Conservation (phyloP, 1,284 basidiomycete genomes). For the Anthracocystis panici-leucophaei region DNA sequence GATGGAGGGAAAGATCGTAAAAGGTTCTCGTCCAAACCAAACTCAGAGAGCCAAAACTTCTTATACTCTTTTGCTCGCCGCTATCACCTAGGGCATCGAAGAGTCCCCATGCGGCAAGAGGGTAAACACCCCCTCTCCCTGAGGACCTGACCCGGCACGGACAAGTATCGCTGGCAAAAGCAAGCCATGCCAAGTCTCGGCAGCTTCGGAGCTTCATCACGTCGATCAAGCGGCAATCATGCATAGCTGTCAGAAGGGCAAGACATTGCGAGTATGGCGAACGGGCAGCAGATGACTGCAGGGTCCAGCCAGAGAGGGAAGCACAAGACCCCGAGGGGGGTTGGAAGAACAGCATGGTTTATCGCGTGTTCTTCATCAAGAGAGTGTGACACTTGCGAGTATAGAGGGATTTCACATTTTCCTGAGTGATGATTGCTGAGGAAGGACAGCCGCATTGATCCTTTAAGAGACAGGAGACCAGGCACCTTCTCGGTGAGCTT, state of each 20-base stretch:
- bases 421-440: no score
- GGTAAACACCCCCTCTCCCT: no score
- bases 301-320: constrained; percentile 14
- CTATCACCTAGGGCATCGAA: neutral
- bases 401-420: neutral
- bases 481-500: no score
- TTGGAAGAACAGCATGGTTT: neutral
- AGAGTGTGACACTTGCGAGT: neutral
- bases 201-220: constrained; percentile 3
- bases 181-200: constrained; percentile 5
- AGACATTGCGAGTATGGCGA: neutral
- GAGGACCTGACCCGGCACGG: neutral
- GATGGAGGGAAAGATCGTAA: constrained; percentile 14
- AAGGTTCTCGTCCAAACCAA: neutral
- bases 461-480: neutral
- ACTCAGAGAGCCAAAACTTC: constrained; percentile 1
- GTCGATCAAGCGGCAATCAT: neutral
- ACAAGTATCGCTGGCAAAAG: constrained; percentile 2
- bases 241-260: neutral
- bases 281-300: constrained; percentile 7
- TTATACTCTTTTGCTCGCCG: constrained; percentile 24
- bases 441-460: no score
- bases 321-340: constrained; percentile 10
- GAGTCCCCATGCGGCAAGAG: neutral
- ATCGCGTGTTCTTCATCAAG: neutral